Base-by-base conservation (phyloP, 345 rosid species). In the Trapa bicornis region DNA sequence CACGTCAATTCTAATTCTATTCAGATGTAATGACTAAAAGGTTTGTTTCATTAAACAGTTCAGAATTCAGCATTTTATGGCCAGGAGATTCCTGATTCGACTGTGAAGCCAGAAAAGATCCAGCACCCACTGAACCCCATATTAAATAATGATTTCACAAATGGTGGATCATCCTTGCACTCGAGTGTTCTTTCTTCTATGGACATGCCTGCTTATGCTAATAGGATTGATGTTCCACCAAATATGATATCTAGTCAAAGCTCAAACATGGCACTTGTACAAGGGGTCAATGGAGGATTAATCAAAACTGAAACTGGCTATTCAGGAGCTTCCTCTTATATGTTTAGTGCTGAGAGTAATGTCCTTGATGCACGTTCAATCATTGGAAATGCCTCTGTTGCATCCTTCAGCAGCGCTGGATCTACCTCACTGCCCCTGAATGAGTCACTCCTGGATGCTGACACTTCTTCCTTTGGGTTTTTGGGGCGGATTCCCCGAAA, bases 221-320 rank as follows among this genome's bases (percentile, higher is more conserved):
- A 80, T 65, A 82, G 92, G 79, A 85, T 86, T 70, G 88, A 89
- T 81, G 75, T 80, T 47, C 74, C 81, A 41, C 71, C 83, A 39
- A 82, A 72, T 79, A 79, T 91, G 84, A 76, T 88, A 74, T 78
- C 92, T 69, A 78, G 83, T 10, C 97, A 89, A 74, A 76, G 75
- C 78, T 74, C 92, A 73, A 88, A 81, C 77, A 78, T 87, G 74
- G 86, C 81, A 68, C 75, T 95, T 76, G 80, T 87, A 77, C 91
- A 82, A 68, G 97, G 89, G 75, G 74, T 91, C 65, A 91, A 91
- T 80, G 93, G 96, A 66, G 91, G 87, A 36, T 80, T 91, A 77
- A 78, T 91, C 67, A 91, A 89, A 81, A 77, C 93, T n/a, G 97
- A 91, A 78, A 74, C 83, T 71, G 90, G 90, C 73, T 87, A 73